Base-by-base conservation (phyloP, 108 stramenopile genomes). In the Discostella pseudostelligera region DNA sequence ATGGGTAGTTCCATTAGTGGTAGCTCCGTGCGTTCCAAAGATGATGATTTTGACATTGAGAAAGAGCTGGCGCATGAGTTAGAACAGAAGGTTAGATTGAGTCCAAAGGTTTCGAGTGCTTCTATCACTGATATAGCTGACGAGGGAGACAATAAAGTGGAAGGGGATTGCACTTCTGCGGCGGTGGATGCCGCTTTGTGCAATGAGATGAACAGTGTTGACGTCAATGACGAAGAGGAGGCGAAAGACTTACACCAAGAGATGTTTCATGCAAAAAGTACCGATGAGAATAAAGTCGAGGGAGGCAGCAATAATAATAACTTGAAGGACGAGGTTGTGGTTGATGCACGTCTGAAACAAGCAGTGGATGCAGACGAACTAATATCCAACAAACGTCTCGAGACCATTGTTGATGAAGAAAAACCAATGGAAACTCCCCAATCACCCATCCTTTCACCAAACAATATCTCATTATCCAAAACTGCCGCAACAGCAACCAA, bases 211-310 rank as follows among this genome's bases (percentile, higher is more conserved):
- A 44, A 63, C 26, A 46, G 67, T 46, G 59, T 45, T 14, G 47
- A 68, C 53, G 48, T 60, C 16, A 39, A 68, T 62, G 73, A 61
- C 39, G 71, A 69, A 22, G 73, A 69, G 21, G 65, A 45, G 25
- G 73, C 45, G 3, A 53, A 42, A 29, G 22, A 69, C 8, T 59
- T 68, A 21, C 42, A 56, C 51, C 25, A 66, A 20, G 65, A 57
- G 24, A 21, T 67, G 17, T 65, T 64, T 17, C 22, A 16, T 46
- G 45, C 55, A 13, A 57, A 22, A 32, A 35, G n/a, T 22, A 37
- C 7, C 4, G 64, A 20, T 1, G 39, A 37, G 25, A 28, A 40
- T 50, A 21, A 62, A 26, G 60, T 12, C 2, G 24, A 50, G 17
- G 16, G 17, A 19, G 22, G 47, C 17, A 8, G 22, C 20, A 48